Evolutionary conservation across 352 stramenopile species (phyloP), one percentile per base, ranked within the genome.

Genomic region (Vaucheria bursata): DNA sequence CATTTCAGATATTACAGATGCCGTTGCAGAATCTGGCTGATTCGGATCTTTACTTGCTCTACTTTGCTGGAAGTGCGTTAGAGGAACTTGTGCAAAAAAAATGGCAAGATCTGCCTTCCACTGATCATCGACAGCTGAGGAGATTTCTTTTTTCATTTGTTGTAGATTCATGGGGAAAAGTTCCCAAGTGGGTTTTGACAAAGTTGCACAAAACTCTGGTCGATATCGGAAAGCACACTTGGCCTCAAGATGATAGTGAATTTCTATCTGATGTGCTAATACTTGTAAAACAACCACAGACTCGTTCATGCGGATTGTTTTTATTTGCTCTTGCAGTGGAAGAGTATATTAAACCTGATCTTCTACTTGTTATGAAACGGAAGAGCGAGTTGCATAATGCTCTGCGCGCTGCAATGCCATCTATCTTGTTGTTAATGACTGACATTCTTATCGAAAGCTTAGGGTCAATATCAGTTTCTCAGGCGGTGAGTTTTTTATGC

Each of bases 161-260:
- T 34, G 2, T 68, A 2, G 2, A 68, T 2, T 68, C 2, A 2
- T 68, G 53, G 53, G 31, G 53, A 2, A 7, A 2, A 2, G 2
- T 80, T 0, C 75, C 75, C 29, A 40, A 70, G 4, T 80, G 75
- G 75, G 75, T 77, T 0, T 31, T 70, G 18, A 75, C 68, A 25
- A 80, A 80, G 75, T 40, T 80, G 5, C n/a, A 49, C 75, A 80
- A 80, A 59, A 70, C 75, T 18, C 68, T 80, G 33, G 75, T 77
- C 33, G 75, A 80, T 70, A 70, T 67, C 12, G 75, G 33, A 33
- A 80, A 80, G 65, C 38, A 69, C 25, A 76, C 75, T n/a, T 80
- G 75, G 75, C 75, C 75, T 33, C 37, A 38, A 3, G 65, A 80
- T 53, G 75, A 80, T 34, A 50, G 68, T 1, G 38, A 52, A 33